Evolutionary conservation across 805 yeast species (phyloP).

Genomic region (Candida broadrunensis): DNA sequence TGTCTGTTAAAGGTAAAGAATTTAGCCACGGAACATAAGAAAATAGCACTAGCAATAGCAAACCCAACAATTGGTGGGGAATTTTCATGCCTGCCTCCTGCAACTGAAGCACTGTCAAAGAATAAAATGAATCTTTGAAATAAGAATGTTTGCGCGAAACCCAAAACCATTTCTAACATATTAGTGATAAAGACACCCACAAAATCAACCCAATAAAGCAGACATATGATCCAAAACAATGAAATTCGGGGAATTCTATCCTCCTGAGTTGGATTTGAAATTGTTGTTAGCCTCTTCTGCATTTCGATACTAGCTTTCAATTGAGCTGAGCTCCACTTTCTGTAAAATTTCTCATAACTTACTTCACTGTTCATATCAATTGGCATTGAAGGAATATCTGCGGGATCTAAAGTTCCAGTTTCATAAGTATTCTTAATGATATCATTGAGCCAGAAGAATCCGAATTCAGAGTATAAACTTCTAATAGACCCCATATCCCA

Average conservation of each 20-base stretch:
- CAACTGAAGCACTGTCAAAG: conserved; percentile 36
- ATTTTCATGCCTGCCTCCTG: conserved; percentile 4
- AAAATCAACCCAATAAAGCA: conserved; percentile 21
- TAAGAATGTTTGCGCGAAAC: conserved; percentile 83
- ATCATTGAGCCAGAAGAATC: conserved; percentile 21
- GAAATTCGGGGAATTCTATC: conserved; percentile 11
- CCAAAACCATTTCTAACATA: conserved; percentile 13
- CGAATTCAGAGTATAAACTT: conserved; percentile 16
- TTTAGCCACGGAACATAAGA: conserved; percentile 18
- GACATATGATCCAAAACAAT: conserved; percentile 11
- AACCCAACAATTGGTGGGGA: conserved; percentile 23
- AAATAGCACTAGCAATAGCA: conserved; percentile 19
- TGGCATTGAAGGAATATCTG: conserved; percentile 62
- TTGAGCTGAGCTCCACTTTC: conserved; percentile 20
- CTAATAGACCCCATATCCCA: conserved; percentile 21
- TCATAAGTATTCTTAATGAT: neutral
- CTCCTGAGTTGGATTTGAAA: neutral
- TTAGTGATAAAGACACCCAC: conserved; percentile 18
- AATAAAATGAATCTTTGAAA: conserved; percentile 61
- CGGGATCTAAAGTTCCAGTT: conserved; percentile 7
- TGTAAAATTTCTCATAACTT: conserved; percentile 12
- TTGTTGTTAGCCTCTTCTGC: conserved; percentile 1
- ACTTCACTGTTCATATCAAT: conserved; percentile 9
- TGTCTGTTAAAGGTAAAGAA: conserved; percentile 17
- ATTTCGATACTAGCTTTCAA: too few species aligned